Conservation (phyloP, 2,329 filamentous ascomycete genomes). For the Bretziella fagacearum region DNA sequence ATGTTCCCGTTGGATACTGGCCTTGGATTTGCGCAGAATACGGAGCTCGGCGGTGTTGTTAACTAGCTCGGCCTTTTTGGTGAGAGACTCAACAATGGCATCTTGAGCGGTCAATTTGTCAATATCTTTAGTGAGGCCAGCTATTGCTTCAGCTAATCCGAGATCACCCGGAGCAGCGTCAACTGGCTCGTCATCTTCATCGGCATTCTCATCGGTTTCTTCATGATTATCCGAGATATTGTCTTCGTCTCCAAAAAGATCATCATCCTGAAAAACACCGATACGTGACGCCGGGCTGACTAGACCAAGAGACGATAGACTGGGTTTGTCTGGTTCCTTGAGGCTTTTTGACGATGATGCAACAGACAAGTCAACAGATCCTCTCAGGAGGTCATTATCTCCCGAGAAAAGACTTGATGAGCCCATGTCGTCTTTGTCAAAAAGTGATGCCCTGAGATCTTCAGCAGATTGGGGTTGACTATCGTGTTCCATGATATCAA, state of each 20-base stretch:
- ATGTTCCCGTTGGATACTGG: constrained; percentile 82
- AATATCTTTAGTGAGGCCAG: constrained; percentile 73
- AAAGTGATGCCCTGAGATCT: constrained; percentile 49
- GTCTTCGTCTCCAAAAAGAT: constrained; percentile 79
- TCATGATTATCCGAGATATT: constrained; percentile 74
- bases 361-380: constrained; percentile 37
- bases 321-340: constrained; percentile 53
- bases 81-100: constrained; percentile 77
- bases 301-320: constrained; percentile 75
- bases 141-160: constrained; percentile 82
- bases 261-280: constrained; percentile 84
- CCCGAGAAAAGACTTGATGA: constrained; percentile 10
- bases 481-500: constrained; percentile 75
- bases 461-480: constrained; percentile 41
- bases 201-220: constrained; percentile 42
- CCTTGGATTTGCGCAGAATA: constrained; percentile 83
- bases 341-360: constrained; percentile 18
- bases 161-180: constrained; percentile 90
- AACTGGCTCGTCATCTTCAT: constrained; percentile 66
- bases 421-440: constrained; percentile 33
- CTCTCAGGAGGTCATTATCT: constrained; percentile 35
- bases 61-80: constrained; percentile 85
- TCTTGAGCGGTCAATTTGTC: constrained; percentile 78
- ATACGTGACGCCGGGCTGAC: constrained; percentile 76
- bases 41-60: constrained; percentile 90